A percentile compares a stretch with the other conserved stretches of the same genome.
Conservation (phyloP, 768 basidiomycete genomes). For the Auricularia sp. region DNA sequence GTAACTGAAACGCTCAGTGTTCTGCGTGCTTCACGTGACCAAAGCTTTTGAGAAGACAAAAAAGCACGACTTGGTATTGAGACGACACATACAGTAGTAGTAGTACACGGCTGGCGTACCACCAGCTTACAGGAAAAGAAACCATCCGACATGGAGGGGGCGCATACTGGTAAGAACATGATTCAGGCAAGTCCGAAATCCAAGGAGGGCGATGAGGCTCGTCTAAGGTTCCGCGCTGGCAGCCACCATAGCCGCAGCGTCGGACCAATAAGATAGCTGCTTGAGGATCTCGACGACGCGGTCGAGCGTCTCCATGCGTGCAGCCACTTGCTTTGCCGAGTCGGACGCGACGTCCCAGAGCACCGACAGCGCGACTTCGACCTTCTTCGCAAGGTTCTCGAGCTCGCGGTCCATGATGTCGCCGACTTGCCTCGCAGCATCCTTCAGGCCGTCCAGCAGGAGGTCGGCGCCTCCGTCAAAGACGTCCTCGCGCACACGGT, state of each 20-base stretch:
- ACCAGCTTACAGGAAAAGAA: no score
- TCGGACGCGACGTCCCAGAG: not conserved
- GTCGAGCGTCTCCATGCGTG: not conserved
- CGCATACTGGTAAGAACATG: no score
- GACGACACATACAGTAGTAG: no score
- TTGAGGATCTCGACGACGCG: not conserved
- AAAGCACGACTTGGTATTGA: no score
- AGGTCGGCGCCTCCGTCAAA: conserved; percentile 45
- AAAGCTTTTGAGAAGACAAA: no score
- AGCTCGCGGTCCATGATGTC: conserved; percentile 37
- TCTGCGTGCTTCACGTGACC: no score
- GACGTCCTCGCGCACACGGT: conserved; percentile 35
- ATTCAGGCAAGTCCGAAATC: no score
- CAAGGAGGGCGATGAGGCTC: no score
- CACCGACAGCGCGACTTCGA: conserved; percentile 11
- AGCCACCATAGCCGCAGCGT: not conserved
- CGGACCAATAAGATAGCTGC: not conserved
- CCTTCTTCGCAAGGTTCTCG: conserved; percentile 46
- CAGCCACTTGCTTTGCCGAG: not conserved
- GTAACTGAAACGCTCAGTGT: no score
- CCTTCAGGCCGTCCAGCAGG: conserved; percentile 36
- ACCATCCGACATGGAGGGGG: no score
- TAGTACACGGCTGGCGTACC: no score
- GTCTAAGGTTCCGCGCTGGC: not conserved
- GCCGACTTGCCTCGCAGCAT: conserved; percentile 41